A percentile compares a stretch with the other conserved stretches of the same genome.
phyloP scores from a whole-genome alignment of 2,329 filamentous ascomycete species.

The Pestalotiopsis sp. region DNA sequence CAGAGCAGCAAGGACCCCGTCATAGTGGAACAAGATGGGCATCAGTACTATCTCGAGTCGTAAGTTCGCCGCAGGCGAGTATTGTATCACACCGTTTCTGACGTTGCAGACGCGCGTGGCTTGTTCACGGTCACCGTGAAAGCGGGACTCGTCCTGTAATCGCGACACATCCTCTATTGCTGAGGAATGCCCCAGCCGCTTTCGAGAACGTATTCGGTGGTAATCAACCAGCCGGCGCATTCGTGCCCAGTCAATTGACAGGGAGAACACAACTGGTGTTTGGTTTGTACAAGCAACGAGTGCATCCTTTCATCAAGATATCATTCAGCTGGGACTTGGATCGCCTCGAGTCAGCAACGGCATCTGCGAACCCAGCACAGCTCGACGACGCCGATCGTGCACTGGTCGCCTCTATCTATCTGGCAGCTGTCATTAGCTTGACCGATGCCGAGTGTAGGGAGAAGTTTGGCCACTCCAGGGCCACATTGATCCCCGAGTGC shows the following conservation, averaged over 20 bases:
- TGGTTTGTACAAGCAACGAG: background rate
- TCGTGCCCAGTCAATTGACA: background rate
- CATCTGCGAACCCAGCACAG: background rate
- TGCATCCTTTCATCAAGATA: slow-evolving; percentile 1
- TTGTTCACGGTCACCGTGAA: slow-evolving; percentile 1
- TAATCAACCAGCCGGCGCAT: no score
- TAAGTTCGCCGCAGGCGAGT: background rate
- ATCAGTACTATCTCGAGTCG: slow-evolving; percentile 5
- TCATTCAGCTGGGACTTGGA: slow-evolving; percentile 2
- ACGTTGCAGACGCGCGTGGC: background rate
- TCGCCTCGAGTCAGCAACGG: background rate
- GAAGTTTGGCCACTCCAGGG: background rate
- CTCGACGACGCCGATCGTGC: background rate
- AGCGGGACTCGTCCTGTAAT: background rate
- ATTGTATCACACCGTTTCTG: background rate
- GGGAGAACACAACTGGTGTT: background rate
- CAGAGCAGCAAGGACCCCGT: slow-evolving; percentile 1
- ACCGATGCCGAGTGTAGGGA: background rate
- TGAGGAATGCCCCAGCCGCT: background rate
- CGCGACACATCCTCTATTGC: background rate
- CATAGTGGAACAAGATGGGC: slow-evolving; percentile 1
- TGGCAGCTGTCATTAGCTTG: background rate
- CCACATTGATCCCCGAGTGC: background rate
- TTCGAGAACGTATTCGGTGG: background rate
- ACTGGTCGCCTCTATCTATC: background rate